Percentiles rank a stretch among this genome's conserved stretches.
Evolutionary conservation across 768 basidiomycete genomes (phyloP).

Genomic region (Amanita fuliginea): DNA sequence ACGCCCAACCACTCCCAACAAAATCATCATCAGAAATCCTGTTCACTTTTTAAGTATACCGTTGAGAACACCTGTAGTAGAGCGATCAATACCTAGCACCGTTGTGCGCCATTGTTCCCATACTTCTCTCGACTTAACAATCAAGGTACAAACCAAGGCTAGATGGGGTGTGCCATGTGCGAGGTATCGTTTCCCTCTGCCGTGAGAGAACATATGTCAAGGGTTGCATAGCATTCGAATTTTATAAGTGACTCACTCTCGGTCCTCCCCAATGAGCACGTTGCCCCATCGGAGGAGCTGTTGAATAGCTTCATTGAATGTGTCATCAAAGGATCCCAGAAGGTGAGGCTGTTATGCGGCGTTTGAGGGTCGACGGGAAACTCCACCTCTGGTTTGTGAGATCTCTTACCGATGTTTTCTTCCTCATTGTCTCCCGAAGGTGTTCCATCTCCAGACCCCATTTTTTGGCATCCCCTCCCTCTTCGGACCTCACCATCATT

Average conservation of each 20-base stretch:
- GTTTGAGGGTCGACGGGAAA: slow-evolving; percentile 8
- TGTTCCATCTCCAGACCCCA: slow-evolving; percentile 63
- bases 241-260: slow-evolving; percentile 35
- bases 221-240: background rate
- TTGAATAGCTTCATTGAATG: slow-evolving; percentile 71
- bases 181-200: slow-evolving; percentile 62
- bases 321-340: slow-evolving; percentile 51
- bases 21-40: slow-evolving; percentile 22
- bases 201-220: slow-evolving; percentile 2
- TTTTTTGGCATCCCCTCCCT: slow-evolving; percentile 61
- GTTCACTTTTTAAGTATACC: slow-evolving; percentile 5
- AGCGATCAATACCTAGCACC: slow-evolving; percentile 44
- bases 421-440: slow-evolving; percentile 46
- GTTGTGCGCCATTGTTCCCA: slow-evolving; percentile 63
- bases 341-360: slow-evolving; percentile 36
- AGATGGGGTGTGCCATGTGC: slow-evolving; percentile 64
- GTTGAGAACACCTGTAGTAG: slow-evolving; percentile 7
- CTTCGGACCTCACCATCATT: slow-evolving; percentile 26
- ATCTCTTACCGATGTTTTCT: slow-evolving; percentile 40
- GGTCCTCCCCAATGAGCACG: slow-evolving; percentile 53
- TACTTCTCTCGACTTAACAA: slow-evolving; percentile 50
- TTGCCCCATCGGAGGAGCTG: slow-evolving; percentile 68
- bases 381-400: background rate
- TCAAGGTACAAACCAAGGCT: slow-evolving; percentile 53
- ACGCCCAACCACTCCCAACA: slow-evolving; percentile 21